phyloP scores from a whole-genome alignment of 139 green algal species.

The Pleodorina starrii region DNA sequence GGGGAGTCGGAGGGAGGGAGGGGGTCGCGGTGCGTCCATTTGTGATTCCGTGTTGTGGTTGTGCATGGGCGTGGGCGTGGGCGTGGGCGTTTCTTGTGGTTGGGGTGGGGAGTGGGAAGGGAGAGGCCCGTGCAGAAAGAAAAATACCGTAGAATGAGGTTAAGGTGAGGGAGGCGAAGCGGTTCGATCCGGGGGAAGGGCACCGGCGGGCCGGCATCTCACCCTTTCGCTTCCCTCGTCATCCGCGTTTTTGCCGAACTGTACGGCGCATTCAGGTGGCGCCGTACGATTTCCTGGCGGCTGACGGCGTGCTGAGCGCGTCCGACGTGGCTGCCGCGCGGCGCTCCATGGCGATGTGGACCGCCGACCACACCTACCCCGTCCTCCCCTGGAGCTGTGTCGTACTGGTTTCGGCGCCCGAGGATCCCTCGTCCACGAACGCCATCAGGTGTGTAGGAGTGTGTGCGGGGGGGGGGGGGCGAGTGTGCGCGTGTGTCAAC shows the following conservation, averaged over 20 bases:
- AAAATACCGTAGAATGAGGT: too few relatives aligned
- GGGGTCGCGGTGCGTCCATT: too few relatives aligned
- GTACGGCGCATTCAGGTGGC: conserved; percentile 56
- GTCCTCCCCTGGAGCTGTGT: conserved; percentile 87
- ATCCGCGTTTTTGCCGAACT: too few relatives aligned
- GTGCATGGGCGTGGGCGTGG: too few relatives aligned
- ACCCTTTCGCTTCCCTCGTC: too few relatives aligned
- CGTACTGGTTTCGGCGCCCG: conserved; percentile 78
- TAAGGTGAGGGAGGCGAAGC: too few relatives aligned
- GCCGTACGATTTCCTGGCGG: conserved; percentile 87
- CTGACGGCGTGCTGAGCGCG: conserved; percentile 72
- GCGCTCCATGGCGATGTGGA: conserved; percentile 73
- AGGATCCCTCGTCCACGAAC: conserved; percentile 1
- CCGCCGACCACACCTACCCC: conserved; percentile 71
- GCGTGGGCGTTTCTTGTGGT: too few relatives aligned
- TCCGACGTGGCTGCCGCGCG: conserved; percentile 57
- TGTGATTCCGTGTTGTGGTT: too few relatives aligned
- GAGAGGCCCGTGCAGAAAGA: too few relatives aligned
- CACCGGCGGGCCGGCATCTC: too few relatives aligned
- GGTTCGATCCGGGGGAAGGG: too few relatives aligned
- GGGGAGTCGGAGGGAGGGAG: not conserved
- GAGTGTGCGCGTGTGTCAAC: not conserved
- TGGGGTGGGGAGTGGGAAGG: too few relatives aligned
- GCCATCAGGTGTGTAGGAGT: not conserved
- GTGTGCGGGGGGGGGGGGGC: not conserved